phyloP scores from a whole-genome alignment of 176 grass and related monocot genomes.

The Cenchrus americanus region DNA sequence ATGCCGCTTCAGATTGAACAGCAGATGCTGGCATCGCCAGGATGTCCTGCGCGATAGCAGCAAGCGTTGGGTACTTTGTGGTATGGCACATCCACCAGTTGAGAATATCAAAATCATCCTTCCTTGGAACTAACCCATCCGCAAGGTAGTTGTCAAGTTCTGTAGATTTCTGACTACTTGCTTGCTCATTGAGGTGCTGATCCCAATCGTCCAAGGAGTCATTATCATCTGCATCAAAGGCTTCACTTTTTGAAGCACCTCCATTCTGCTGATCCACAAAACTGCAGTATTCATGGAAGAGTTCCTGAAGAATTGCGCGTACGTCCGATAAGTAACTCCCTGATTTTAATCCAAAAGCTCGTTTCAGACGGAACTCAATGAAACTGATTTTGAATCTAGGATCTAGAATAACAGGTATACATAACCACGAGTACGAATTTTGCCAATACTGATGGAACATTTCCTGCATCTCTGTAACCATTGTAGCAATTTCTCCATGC shows the following conservation, averaged over 20 bases:
- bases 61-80: constrained; percentile 50
- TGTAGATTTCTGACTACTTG: constrained; percentile 38
- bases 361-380: constrained; percentile 58
- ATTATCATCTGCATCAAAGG: constrained; percentile 24
- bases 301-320: constrained; percentile 33
- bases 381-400: constrained; percentile 64
- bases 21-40: constrained; percentile 56
- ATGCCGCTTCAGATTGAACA: constrained; percentile 40
- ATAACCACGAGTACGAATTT: constrained; percentile 50
- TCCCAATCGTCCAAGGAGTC: constrained; percentile 67
- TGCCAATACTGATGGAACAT: constrained; percentile 47
- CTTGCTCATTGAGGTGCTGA: constrained; percentile 60
- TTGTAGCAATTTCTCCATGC: constrained; percentile 16
- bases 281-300: constrained; percentile 57
- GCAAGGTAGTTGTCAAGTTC: constrained; percentile 60
- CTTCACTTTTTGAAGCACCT: constrained; percentile 7
- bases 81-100: constrained; percentile 61
- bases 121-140: constrained; percentile 57
- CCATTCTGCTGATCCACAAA: background rate
- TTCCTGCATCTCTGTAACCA: constrained; percentile 54
- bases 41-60: constrained; percentile 46
- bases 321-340: constrained; percentile 46
- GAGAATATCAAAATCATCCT: constrained; percentile 61
- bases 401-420: constrained; percentile 62
- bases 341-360: constrained; percentile 50